Evolutionary conservation across 108 stramenopile genomes (phyloP), one percentile per base, ranked within the genome.

Genomic region (Stephanodiscus minutulus): DNA sequence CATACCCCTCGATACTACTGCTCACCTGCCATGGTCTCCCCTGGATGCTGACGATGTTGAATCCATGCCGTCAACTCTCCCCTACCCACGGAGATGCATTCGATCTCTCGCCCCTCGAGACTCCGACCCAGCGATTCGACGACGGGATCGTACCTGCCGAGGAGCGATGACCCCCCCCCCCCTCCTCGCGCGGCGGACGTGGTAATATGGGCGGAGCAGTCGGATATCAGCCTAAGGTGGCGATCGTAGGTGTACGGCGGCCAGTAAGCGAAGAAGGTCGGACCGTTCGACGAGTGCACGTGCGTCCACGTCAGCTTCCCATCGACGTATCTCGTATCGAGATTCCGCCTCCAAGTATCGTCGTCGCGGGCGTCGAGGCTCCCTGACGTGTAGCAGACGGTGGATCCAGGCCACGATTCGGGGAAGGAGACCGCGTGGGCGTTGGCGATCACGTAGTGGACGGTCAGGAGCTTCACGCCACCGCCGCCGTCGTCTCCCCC

Each of bases 31-130:
- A 93, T 93, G 31, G 87, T 88, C 52, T 93, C 92, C 12, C 92
- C 92, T 10, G 92, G 92, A 73, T 93, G 92, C 59, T 93, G 92
- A 29, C 92, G 85, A 70, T 93, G 92, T 60, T 88, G 91, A 49
- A 93, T 79, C 92, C 92, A 93, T 53, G 85, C 88, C 3, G 55
- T 59, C 20, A 41, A 50, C 3, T 82, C 63, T 27, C 92, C 92
- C 48, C 49, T 83, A 43, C 92, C 92, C 39, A 91, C 49, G 21
- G 61, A 72, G 46, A 93, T 66, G 58, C 88, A 91, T 72, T 93
- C 92, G 22, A 93, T 84, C 46, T 93, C 90, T 50, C 92, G 75
- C 7, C 90, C 90, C 55, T 93, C 87, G 66, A 89, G 46, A 3
- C 79, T 80, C 52, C 86, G 86, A 22, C 92, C 92, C 55, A 93